Evolutionary conservation across 2,329 filamentous ascomycete species (phyloP), one percentile per base, ranked within the genome.

Genomic region (Fusarium clavum): DNA sequence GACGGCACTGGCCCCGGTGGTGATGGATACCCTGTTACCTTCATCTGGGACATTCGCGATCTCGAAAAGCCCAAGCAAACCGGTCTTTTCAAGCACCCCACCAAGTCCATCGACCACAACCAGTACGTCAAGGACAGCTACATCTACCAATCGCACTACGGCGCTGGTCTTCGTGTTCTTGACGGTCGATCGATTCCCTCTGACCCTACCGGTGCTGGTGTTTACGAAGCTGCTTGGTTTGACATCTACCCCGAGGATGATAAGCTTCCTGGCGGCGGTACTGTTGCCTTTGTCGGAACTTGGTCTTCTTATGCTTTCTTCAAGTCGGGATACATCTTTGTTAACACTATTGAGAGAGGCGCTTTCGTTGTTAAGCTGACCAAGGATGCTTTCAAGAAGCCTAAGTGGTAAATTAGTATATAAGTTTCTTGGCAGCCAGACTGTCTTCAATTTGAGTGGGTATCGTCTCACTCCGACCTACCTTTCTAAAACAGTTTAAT

Each of bases 331-430:
- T 82, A 82, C 69, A 81, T 87, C 59, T 79, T 86, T 10, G 74
- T 87, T 67, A 86, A 87, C 76, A 84, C 81, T 5, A 87, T 86
- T 60, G 85, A 87, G 76, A 77, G 84, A 8, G 85, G 85, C 53
- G 80, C 81, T 8, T 87, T 83, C 51, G 79, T 83, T 10, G 78
- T 87, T 13, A 86, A 74, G 60, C 40, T 74, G 34, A 85, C 72
- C 1, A 8, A 45, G n/a, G 6, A 18, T 6, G 63, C 63, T 13
- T 66, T 66, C 18, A 16, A 47, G 20, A 67, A 61, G 62, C 62
- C 63, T 0, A 51, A 67, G 44, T 55, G 48, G 22, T 66, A 61
- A 3, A 2, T 6, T 34, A 22, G 18, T 10, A 6, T 24, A 8
- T 18, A 27, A 10, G 0, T 1, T 48, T 56, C 22, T 7, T 49